Percentiles rank a stretch among this genome's conserved stretches.
Conservation (phyloP, 2,329 filamentous ascomycete species). For the Talaromyces sp. region DNA sequence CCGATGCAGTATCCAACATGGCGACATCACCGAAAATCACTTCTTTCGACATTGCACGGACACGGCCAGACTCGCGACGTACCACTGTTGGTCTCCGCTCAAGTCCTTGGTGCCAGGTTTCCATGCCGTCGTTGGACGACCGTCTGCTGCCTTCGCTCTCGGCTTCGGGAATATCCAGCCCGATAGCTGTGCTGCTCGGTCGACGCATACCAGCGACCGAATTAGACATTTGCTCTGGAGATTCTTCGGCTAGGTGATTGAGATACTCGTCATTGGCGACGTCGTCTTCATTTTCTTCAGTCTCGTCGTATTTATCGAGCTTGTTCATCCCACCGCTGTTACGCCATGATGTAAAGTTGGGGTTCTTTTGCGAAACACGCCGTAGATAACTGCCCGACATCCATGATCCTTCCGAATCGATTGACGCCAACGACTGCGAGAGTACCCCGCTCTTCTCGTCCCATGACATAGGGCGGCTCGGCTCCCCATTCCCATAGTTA, state of each 20-base stretch:
- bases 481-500: constrained; percentile 30
- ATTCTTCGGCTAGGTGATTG: constrained; percentile 38
- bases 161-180: constrained; percentile 53
- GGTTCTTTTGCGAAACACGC: constrained; percentile 42
- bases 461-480: constrained; percentile 35
- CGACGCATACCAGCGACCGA: constrained; percentile 30
- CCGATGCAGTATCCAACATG: constrained; percentile 27
- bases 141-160: constrained; percentile 28
- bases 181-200: constrained; percentile 49
- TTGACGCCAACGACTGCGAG: constrained; percentile 84
- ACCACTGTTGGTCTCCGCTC: constrained; percentile 63
- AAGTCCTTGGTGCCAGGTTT: constrained; percentile 51
- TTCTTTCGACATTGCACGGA: constrained; percentile 55
- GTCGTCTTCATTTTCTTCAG: constrained; percentile 52
- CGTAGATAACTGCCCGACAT: constrained; percentile 69
- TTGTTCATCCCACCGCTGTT: constrained; percentile 38
- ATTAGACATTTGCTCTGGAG: constrained; percentile 23
- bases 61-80: constrained; percentile 51
- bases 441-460: constrained; percentile 47
- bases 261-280: constrained; percentile 63
- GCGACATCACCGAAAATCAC: constrained; percentile 55
- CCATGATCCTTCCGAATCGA: constrained; percentile 96
- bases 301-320: constrained; percentile 54
- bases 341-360: constrained; percentile 40
- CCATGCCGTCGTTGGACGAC: constrained; percentile 29